A percentile compares a stretch with the other conserved stretches of the same genome.
These are phyloP conservation scores for Saturnispora besseyi DNA, from an alignment of 805 yeast genomes.

Conservation along the genomic window DNA sequence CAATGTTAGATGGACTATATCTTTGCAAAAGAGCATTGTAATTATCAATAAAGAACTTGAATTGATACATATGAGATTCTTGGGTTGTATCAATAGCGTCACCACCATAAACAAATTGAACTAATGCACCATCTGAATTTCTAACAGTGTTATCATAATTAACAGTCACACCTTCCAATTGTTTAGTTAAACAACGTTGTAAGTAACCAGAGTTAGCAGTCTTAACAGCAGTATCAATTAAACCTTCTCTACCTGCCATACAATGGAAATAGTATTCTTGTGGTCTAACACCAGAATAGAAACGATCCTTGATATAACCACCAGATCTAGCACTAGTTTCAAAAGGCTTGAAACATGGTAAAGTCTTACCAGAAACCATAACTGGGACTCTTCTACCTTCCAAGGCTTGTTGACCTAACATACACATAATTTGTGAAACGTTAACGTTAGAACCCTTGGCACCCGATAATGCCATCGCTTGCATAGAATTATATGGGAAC, in stretches of 20 bases:
- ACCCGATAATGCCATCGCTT: constrained; percentile 97
- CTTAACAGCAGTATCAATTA: constrained; percentile 98
- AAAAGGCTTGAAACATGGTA: constrained; percentile 92
- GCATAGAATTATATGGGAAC: constrained; percentile 96
- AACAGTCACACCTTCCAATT: constrained; percentile 92
- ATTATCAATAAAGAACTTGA: constrained; percentile 87
- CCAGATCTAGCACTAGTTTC: constrained; percentile 98
- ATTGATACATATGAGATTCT: constrained; percentile 89
- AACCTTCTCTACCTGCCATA: constrained; percentile 99
- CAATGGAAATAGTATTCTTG: constrained; percentile 99
- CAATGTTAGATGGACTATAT: constrained; percentile 74
- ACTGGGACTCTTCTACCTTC: constrained; percentile 99
- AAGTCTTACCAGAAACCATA: constrained; percentile 96
- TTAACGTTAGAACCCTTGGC: constrained; percentile 98
- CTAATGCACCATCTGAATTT: constrained; percentile 87
- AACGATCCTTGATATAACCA: constrained; percentile 94
- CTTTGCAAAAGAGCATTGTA: constrained; percentile 77
- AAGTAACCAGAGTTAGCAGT: constrained; percentile 97
- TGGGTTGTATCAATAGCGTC: constrained; percentile 91
- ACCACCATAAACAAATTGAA: constrained; percentile 96
- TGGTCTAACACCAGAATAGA: constrained; percentile 95
- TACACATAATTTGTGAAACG: constrained; percentile 98
- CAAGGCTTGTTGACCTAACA: constrained; percentile 96
- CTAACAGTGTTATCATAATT: constrained; percentile 92
- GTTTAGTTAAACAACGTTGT: constrained; percentile 97